Percentiles rank a stretch among this genome's conserved stretches.
phyloP scores from a whole-genome alignment of 345 rosid species.

The Salix udensis region DNA sequence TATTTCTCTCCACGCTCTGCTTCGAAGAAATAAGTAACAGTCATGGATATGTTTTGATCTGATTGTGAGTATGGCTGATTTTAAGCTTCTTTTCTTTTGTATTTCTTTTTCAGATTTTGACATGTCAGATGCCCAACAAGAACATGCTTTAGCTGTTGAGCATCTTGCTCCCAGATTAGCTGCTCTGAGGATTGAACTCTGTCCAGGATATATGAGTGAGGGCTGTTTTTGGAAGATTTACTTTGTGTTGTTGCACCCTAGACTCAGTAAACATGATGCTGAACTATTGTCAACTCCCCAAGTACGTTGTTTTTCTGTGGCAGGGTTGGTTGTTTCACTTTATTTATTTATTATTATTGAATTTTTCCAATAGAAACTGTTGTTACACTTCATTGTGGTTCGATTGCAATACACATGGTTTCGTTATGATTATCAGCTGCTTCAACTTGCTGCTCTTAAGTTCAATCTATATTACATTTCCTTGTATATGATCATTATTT shows the following conservation, averaged over 20 bases:
- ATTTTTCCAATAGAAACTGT: neutral
- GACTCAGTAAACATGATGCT: conserved; percentile 73
- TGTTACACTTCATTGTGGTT: neutral
- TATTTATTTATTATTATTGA: neutral
- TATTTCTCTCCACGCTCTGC: neutral
- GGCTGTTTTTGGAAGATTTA: conserved; percentile 95
- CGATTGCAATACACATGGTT: neutral
- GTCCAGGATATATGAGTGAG: conserved; percentile 88
- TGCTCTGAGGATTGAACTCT: conserved; percentile 78
- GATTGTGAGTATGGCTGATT: neutral
- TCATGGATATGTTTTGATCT: neutral
- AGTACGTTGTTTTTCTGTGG: conserved; percentile 36
- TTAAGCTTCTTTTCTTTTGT: neutral
- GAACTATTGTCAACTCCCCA: conserved; percentile 71
- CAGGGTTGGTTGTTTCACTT: neutral
- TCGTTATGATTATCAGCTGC: neutral
- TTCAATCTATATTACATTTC: neutral
- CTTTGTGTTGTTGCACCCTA: conserved; percentile 81
- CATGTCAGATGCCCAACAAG: conserved; percentile 91
- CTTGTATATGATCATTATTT: neutral
- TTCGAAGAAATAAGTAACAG: neutral
- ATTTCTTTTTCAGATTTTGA: conserved; percentile 55
- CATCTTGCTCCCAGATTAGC: conserved; percentile 73
- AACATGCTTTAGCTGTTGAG: conserved; percentile 87
- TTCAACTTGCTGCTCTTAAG: neutral